Percentiles rank a stretch among this genome's conserved stretches.
Conservation (phyloP, 73 alveolate genomes). For the Paramecium sonneborni region DNA sequence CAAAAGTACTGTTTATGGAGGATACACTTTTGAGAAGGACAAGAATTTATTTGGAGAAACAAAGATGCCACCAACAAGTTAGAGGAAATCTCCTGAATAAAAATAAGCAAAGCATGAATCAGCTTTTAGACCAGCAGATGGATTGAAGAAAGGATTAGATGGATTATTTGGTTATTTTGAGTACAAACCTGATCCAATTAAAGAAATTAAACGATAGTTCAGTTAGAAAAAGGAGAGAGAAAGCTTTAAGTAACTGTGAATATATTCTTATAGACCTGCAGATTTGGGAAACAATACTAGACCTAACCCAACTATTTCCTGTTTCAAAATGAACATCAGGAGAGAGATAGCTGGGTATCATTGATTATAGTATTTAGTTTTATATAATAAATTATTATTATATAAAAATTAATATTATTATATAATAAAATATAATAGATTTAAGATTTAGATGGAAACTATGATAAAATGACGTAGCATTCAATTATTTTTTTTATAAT, state of each 20-base stretch:
- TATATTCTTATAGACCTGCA: not conserved
- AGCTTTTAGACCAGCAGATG: not conserved
- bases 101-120: not conserved
- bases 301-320: constrained; percentile 8
- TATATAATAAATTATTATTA: too few species aligned
- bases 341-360: not conserved
- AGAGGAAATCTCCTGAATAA: not conserved
- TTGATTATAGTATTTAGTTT: not conserved
- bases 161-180: not conserved
- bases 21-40: not conserved
- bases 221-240: not conserved
- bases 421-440: not conserved
- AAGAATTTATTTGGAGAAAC: not conserved
- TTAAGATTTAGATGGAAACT: not conserved
- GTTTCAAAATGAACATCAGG: not conserved
- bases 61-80: not conserved
- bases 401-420: not conserved
- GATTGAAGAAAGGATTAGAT: not conserved
- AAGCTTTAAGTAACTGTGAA: not conserved
- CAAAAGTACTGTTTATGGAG: not conserved
- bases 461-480: not conserved
- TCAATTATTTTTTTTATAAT: not conserved
- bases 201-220: not conserved
- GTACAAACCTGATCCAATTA: not conserved
- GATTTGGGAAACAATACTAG: constrained; percentile 23